Percentiles rank a stretch among this genome's conserved stretches.
phyloP scores from a whole-genome alignment of 2,329 filamentous ascomycete species.

The Clarireedia sp. region DNA sequence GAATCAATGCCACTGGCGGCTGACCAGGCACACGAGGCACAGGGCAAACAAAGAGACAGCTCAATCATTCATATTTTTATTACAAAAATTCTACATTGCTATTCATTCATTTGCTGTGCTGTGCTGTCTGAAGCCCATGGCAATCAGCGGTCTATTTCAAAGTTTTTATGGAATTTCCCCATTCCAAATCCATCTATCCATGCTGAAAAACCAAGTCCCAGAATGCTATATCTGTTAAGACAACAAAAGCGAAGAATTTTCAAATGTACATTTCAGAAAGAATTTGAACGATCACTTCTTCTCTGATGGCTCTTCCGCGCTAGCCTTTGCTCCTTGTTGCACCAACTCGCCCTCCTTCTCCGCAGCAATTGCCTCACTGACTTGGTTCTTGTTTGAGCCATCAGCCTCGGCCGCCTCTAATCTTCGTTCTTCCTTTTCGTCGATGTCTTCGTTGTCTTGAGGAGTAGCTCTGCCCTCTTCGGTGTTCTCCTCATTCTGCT shows the following conservation, averaged over 20 bases:
- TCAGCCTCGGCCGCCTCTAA: constrained; percentile 42
- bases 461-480: constrained; percentile 66
- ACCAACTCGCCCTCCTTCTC: constrained; percentile 43
- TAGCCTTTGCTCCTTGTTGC: constrained; percentile 32
- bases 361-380: constrained; percentile 46
- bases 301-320: constrained; percentile 13
- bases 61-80: not conserved
- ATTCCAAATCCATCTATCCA: constrained; percentile 16
- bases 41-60: not conserved
- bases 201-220: constrained; percentile 17
- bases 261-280: constrained; percentile 8
- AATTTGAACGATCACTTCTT: constrained; percentile 10
- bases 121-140: constrained; percentile 2
- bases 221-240: constrained; percentile 17
- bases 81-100: not conserved
- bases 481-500: constrained; percentile 78
- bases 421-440: constrained; percentile 77
- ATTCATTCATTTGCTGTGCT: not conserved
- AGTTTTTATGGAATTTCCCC: constrained; percentile 4
- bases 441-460: constrained; percentile 85
- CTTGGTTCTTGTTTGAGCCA: constrained; percentile 38
- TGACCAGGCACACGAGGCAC: too few relatives aligned
- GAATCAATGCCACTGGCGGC: not conserved
- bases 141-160: constrained; percentile 8
- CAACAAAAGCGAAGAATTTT: constrained; percentile 22